Conservation (phyloP, 345 rosid genomes). For the Linum tenue region DNA sequence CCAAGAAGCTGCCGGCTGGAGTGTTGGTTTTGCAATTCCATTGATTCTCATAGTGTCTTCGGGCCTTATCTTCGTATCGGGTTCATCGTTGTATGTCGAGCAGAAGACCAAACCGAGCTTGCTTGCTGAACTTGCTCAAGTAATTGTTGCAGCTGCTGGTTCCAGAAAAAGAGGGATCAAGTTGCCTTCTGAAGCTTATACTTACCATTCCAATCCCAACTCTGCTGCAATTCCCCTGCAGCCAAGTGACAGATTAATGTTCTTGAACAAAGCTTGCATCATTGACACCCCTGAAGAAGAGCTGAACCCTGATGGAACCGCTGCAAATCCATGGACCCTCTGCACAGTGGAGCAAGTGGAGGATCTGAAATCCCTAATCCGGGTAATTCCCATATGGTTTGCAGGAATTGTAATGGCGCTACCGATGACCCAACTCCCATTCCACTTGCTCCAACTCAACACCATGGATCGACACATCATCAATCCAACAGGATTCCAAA, state of each 20-base stretch:
- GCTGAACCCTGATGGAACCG: neutral
- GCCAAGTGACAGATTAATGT: neutral
- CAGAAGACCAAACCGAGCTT: constrained; percentile 31
- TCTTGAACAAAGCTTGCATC: constrained; percentile 3
- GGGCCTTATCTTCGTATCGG: constrained; percentile 23
- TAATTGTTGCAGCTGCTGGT: constrained; percentile 18
- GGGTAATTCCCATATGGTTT: neutral
- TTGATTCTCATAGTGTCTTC: constrained; percentile 36
- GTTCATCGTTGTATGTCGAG: constrained; percentile 34
- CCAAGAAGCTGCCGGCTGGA: constrained; percentile 41
- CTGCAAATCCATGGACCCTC: neutral
- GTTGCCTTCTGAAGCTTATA: neutral
- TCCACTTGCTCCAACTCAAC: neutral
- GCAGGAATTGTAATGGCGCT: neutral
- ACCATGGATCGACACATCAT: constrained; percentile 5
- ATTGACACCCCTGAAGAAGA: neutral
- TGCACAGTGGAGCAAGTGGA: neutral
- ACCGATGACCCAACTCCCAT: neutral
- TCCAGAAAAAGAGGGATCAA: neutral
- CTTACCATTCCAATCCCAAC: neutral
- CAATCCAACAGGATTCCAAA: neutral
- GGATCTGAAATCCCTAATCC: neutral
- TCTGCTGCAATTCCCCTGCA: neutral
- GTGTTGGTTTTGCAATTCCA: constrained; percentile 41
- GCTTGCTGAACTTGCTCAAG: constrained; percentile 32